These are phyloP conservation scores for Parmales sp. DNA, from an alignment of 108 stramenopile genomes.

Conservation along the genomic window DNA sequence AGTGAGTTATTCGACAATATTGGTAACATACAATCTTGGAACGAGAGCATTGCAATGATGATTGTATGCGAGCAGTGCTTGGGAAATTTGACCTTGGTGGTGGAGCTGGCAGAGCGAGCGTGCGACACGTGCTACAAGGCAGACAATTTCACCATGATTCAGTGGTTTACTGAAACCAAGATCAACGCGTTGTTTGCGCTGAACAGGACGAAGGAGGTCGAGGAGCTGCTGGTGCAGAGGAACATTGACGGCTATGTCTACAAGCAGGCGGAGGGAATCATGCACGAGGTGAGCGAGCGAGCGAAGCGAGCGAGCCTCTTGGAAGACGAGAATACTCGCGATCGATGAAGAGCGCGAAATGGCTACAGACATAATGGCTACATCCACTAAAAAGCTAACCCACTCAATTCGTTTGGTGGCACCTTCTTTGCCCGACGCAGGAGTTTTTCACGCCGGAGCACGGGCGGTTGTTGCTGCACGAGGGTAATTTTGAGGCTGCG, in stretches of 20 bases:
- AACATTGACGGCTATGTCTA: background rate
- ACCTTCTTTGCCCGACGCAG: too few species aligned
- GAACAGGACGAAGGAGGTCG: background rate
- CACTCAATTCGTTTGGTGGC: too few species aligned
- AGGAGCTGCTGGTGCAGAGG: background rate
- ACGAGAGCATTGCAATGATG: background rate
- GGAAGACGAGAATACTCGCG: too few species aligned
- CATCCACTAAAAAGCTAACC: too few species aligned
- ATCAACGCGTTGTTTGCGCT: background rate
- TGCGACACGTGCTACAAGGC: background rate
- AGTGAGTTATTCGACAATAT: background rate
- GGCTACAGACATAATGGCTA: too few species aligned
- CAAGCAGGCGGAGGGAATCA: background rate
- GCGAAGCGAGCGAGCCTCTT: too few species aligned
- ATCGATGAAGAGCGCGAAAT: too few species aligned
- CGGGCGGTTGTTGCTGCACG: background rate
- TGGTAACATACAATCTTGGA: constrained; percentile 1
- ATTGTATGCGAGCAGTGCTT: background rate
- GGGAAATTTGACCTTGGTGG: background rate
- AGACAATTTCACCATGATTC: constrained; percentile 10
- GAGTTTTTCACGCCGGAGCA: background rate
- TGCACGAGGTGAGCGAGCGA: background rate
- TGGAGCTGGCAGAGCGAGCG: background rate
- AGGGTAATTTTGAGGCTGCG: constrained; percentile 1
- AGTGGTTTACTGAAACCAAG: background rate